Evolutionary conservation across 2,329 filamentous ascomycete genomes (phyloP).

Genomic region (Colletotrichum sp.): DNA sequence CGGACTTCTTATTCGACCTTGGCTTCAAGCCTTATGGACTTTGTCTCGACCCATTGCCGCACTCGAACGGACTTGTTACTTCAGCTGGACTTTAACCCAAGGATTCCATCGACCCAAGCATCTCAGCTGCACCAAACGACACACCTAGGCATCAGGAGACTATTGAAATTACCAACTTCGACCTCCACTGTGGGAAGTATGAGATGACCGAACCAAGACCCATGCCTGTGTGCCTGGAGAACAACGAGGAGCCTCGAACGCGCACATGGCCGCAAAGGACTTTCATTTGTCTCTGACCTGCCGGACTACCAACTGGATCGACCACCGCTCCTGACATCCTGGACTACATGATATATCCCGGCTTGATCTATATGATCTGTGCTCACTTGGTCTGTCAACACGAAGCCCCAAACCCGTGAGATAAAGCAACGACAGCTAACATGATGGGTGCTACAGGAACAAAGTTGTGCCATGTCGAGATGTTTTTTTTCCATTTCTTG

Average conservation of each 20-base stretch:
- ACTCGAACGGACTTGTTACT: background rate
- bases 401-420: conserved; percentile 19
- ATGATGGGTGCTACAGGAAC: conserved; percentile 44
- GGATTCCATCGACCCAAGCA: background rate
- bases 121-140: background rate
- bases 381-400: conserved; percentile 40
- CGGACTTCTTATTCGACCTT: background rate
- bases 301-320: background rate
- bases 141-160: background rate
- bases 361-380: conserved; percentile 12
- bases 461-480: conserved; percentile 59
- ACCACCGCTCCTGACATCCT: background rate
- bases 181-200: background rate
- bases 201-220: background rate
- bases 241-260: background rate
- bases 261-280: background rate
- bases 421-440: conserved; percentile 36
- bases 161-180: background rate
- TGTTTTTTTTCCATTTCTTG: conserved; percentile 32
- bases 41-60: background rate
- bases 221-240: background rate
- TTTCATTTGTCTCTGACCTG: background rate
- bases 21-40: background rate
- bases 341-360: background rate
- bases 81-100: background rate